Percentiles rank a stretch among this genome's conserved stretches.
Conservation (phyloP, 768 basidiomycete species). For the Rhodotorula toruloides region DNA sequence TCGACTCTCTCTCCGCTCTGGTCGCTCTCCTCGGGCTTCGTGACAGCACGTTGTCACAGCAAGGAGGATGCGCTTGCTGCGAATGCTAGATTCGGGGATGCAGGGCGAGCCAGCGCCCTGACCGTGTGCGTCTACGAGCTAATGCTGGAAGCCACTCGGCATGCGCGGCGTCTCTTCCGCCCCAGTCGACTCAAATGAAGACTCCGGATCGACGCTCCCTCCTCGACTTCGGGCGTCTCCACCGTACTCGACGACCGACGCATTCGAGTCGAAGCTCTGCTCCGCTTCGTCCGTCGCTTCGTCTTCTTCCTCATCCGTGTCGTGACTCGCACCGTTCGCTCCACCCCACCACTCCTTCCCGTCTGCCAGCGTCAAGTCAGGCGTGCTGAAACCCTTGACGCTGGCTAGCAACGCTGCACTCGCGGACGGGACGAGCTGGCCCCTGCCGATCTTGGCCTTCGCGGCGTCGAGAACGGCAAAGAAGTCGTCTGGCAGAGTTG, state of each 20-base stretch:
- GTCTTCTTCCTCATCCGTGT: background rate
- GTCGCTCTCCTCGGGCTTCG: too few species aligned
- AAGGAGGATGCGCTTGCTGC: too few species aligned
- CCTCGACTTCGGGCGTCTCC: background rate
- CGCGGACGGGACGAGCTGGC: too few species aligned
- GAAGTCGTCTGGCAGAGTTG: slow-evolving; percentile 38
- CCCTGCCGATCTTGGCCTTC: background rate
- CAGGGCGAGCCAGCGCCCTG: background rate
- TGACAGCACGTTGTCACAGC: too few species aligned
- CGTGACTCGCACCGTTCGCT: background rate
- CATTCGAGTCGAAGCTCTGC: background rate
- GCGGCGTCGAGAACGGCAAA: slow-evolving; percentile 35
- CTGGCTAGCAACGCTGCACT: slow-evolving; percentile 1
- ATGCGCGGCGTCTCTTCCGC: slow-evolving; percentile 19
- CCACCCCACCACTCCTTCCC: background rate
- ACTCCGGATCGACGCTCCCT: background rate
- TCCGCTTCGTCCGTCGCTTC: background rate
- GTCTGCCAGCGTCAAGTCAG: background rate
- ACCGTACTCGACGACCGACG: background rate
- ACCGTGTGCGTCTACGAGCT: background rate
- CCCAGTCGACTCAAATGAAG: background rate
- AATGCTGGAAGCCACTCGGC: slow-evolving; percentile 10
- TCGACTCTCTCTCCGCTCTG: too few species aligned
- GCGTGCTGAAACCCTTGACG: background rate
- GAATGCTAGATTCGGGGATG: too few species aligned